Conservation (phyloP, 331 rosid species). For the Rhamnella rubrinervis region DNA sequence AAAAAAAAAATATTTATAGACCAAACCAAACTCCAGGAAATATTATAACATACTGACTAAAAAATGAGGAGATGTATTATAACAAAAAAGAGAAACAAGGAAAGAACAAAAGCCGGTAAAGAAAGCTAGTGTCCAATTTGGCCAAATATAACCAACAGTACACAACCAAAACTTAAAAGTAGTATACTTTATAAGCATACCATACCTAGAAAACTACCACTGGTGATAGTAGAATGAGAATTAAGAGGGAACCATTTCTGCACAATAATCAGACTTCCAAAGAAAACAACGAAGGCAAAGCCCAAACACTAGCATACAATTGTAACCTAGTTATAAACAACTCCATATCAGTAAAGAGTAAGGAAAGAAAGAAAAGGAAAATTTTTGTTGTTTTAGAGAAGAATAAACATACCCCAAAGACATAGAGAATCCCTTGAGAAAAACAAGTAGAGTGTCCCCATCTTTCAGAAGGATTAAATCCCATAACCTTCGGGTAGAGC, state of each 20-base stretch:
- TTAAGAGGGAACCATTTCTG: conserved; percentile 12
- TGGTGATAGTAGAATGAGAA: conserved; percentile 8
- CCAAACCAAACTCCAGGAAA: conserved; percentile 19
- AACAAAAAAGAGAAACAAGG: conserved; percentile 27
- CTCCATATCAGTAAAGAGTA: neutral
- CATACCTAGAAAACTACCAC: conserved; percentile 8
- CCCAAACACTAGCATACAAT: neutral
- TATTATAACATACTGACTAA: conserved; percentile 11
- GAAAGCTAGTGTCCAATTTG: conserved; percentile 47
- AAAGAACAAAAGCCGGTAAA: conserved; percentile 40
- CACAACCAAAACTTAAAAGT: neutral
- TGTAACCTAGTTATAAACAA: conserved; percentile 12
- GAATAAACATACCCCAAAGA: conserved; percentile 76
- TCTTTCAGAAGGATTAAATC: conserved; percentile 84
- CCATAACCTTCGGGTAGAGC: conserved; percentile 82
- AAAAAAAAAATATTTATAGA: conserved; percentile 36
- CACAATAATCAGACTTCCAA: conserved; percentile 21
- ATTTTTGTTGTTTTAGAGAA: neutral
- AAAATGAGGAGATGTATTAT: no score
- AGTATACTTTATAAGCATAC: neutral
- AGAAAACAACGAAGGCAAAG: neutral
- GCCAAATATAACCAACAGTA: conserved; percentile 40
- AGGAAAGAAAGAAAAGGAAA: neutral
- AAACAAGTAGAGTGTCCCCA: conserved; percentile 98
- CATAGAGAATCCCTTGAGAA: conserved; percentile 61